phyloP scores from a whole-genome alignment of 164 flowering plant species.

The Dillenia suffruticosa region DNA sequence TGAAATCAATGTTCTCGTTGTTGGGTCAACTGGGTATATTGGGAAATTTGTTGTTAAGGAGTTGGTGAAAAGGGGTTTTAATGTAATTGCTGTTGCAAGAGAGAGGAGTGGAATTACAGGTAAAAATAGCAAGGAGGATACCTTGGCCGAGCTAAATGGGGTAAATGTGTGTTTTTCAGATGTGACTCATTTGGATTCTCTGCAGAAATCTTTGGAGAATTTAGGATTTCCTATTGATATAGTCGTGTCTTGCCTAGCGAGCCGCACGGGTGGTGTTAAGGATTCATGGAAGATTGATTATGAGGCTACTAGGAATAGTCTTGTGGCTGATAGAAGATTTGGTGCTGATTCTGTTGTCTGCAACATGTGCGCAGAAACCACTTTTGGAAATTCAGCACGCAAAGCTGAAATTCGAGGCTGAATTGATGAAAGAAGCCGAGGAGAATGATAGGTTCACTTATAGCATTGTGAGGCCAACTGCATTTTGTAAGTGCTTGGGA shows the following conservation, averaged over 20 bases:
- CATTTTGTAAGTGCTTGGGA: constrained; percentile 90
- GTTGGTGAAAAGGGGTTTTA: constrained; percentile 65
- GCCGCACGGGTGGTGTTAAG: constrained; percentile 79
- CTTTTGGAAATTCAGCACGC: constrained; percentile 90
- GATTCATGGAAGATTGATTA: constrained; percentile 94
- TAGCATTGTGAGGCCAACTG: constrained; percentile 95
- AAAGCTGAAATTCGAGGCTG: constrained; percentile 82
- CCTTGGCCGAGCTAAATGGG: constrained; percentile 52
- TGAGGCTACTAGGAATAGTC: constrained; percentile 84
- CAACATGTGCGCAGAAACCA: constrained; percentile 93
- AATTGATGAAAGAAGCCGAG: constrained; percentile 54
- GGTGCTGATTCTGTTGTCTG: constrained; percentile 86
- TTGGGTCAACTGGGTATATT: constrained; percentile 93
- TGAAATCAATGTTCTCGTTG: constrained; percentile 74
- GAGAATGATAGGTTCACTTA: constrained; percentile 50
- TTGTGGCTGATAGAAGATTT: constrained; percentile 54
- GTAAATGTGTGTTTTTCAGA: constrained; percentile 78
- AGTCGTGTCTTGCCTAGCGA: constrained; percentile 89
- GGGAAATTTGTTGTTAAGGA: constrained; percentile 85
- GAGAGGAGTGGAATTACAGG: constrained; percentile 87
- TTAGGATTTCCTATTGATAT: constrained; percentile 63
- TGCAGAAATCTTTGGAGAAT: constrained; percentile 44
- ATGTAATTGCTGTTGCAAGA: constrained; percentile 79
- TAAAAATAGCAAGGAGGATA: constrained; percentile 50
- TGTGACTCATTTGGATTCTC: constrained; percentile 52